Percentiles rank a stretch among this genome's conserved stretches.
phyloP scores from a whole-genome alignment of 257 asterid species.

The Echium plantagineum region DNA sequence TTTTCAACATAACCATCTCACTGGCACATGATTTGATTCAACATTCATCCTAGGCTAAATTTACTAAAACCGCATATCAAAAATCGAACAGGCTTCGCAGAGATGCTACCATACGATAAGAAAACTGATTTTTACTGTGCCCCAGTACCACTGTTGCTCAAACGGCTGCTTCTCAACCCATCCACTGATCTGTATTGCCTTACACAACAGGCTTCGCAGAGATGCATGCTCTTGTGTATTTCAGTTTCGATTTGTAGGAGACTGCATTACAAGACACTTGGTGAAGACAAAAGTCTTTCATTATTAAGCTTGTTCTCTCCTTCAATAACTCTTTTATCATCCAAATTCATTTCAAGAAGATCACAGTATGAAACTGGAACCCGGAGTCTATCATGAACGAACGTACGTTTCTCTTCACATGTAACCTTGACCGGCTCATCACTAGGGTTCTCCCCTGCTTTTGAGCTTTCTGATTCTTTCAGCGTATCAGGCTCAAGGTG shows the following conservation, averaged over 20 bases:
- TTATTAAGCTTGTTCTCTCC: too few relatives aligned
- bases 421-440: slow-evolving; percentile 16
- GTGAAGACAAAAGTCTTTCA: not conserved
- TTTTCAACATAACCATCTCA: too few relatives aligned
- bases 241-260: not conserved
- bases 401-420: slow-evolving; percentile 22
- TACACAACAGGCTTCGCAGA: not conserved
- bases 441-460: slow-evolving; percentile 21
- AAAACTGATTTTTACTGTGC: too few relatives aligned
- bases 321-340: slow-evolving; percentile 14
- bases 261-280: not conserved
- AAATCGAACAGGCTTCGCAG: too few relatives aligned
- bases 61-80: too few relatives aligned
- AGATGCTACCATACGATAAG: too few relatives aligned
- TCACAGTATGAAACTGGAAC: slow-evolving; percentile 68
- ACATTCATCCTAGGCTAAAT: too few relatives aligned
- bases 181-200: too few relatives aligned
- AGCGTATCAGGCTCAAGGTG: slow-evolving; percentile 19
- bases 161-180: too few relatives aligned
- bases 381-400: slow-evolving; percentile 68
- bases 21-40: too few relatives aligned
- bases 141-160: too few relatives aligned
- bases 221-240: not conserved
- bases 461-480: slow-evolving; percentile 17
- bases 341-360: slow-evolving; percentile 30